These are phyloP conservation scores for Paxillus involutus DNA, from an alignment of 768 basidiomycete species.

Conservation along the genomic window DNA sequence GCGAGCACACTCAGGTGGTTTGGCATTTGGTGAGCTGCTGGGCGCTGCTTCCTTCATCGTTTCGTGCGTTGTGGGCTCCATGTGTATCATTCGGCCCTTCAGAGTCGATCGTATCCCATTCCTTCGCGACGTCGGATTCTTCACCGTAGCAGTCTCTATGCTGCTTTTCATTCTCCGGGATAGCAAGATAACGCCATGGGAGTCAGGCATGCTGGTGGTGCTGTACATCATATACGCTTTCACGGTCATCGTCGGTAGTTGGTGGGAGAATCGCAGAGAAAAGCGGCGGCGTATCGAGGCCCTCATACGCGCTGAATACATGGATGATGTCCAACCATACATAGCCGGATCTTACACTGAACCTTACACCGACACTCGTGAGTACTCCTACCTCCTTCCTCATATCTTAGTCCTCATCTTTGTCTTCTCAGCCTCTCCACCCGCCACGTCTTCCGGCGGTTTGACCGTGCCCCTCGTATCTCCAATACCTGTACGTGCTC, in stretches of 20 bases:
- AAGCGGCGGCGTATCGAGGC: conserved; percentile 46
- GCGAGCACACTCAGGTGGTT: conserved; percentile 76
- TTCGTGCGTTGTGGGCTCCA: conserved; percentile 95
- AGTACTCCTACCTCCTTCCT: conserved; percentile 16
- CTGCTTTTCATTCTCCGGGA: conserved; percentile 80
- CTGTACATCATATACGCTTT: conserved; percentile 79
- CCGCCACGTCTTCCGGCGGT: conserved; percentile 1
- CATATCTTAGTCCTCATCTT: conserved; percentile 4
- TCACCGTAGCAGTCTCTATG: conserved; percentile 77
- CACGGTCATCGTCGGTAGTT: conserved; percentile 73
- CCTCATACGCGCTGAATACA: conserved; percentile 58
- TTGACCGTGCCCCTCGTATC: conserved; percentile 24
- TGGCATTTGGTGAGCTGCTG: conserved; percentile 93
- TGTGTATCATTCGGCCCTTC: conserved; percentile 97
- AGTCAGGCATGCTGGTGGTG: conserved; percentile 67
- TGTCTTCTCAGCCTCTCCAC: conserved; percentile 8
- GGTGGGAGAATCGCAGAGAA: conserved; percentile 67
- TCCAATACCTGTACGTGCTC: conserved; percentile 36
- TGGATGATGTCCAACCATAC: conserved; percentile 40
- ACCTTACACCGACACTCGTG: conserved; percentile 57
- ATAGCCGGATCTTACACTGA: conserved; percentile 41
- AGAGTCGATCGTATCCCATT: conserved; percentile 78
- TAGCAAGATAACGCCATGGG: conserved; percentile 65
- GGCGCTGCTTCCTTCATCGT: conserved; percentile 97
- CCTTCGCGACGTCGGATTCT: conserved; percentile 93